Base-by-base conservation (phyloP, 139 green algal genomes). In the Gonium pectorale region DNA sequence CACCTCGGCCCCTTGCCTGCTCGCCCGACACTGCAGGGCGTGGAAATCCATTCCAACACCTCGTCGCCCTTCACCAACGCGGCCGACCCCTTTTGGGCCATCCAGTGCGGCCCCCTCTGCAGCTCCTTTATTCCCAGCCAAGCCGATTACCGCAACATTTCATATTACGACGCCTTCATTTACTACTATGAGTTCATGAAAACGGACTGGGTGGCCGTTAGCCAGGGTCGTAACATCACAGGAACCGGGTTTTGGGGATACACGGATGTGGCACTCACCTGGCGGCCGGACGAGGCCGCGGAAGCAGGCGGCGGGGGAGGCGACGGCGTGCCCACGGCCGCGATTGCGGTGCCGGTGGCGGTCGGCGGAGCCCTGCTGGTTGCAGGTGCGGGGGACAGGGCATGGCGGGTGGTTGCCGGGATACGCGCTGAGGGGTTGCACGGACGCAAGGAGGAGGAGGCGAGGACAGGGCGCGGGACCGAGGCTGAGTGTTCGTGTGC, bases 141-240 rank as follows among this genome's bases (percentile, higher is more conserved):
- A 0, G 7, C 13, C 0, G 27, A 11, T 22, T 86, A 79, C 67
- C 13, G 62, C 35, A 86, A 86, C 67, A n/a, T 60, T 3, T 66
- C 67, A 22, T 86, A 66, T 52, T 86, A 86, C 33, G 80, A 86
- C 56, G 67, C 80, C 37, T 79, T 86, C 56, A 60, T 86, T 17
- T 80, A 70, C n/a, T 2, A 72, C 29, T 86, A 86, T 56, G 35
- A 29, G 21, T 86, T 86, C 52, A n/a, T 41, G 15, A 86, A 86
- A 43, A 73, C 80, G 21, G 67, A 79, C 7, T 86, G 80, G 80
- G 80, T 86, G 29, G 29, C 59, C 5, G 68, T 80, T 13, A 80
- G 67, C 3, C 80, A 86, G 80, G 68, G 31, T 22, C 51, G 80
- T 31, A 79, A 80, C 67, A 86, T 86, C 67, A 86, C 52, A 11